Evolutionary conservation across 345 rosid genomes (phyloP).

Genomic region (Schrenkiella parvula): DNA sequence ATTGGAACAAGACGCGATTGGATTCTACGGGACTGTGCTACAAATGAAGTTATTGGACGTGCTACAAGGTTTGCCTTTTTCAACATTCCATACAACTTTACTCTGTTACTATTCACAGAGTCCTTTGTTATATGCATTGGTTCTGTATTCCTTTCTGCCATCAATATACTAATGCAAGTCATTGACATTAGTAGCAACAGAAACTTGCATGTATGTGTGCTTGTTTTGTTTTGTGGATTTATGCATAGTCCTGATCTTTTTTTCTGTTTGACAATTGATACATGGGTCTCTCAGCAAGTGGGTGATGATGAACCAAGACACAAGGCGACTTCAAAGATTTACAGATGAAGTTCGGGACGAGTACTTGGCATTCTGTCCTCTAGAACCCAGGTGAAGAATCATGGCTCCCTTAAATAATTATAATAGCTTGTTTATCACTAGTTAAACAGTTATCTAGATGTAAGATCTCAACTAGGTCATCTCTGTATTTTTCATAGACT

Average conservation of each 20-base stretch:
- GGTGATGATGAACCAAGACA: constrained; percentile 98
- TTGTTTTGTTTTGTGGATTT: background rate
- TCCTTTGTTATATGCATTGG: background rate
- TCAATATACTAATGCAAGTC: background rate
- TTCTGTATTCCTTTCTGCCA: background rate
- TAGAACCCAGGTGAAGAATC: constrained; percentile 53
- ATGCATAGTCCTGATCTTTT: background rate
- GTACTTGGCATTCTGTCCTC: constrained; percentile 68
- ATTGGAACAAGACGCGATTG: constrained; percentile 98
- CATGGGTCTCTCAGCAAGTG: constrained; percentile 62
- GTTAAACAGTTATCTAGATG: background rate
- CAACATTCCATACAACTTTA: background rate
- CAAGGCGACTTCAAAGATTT: constrained; percentile 87
- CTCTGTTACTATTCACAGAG: background rate
- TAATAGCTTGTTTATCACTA: background rate
- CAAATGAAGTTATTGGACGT: constrained; percentile 79
- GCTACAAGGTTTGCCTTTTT: constrained; percentile 64
- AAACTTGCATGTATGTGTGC: background rate
- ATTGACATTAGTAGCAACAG: background rate
- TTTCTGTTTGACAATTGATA: background rate
- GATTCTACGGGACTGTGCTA: constrained; percentile 63
- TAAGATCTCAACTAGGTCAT: background rate
- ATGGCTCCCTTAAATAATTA: too few relatives aligned
- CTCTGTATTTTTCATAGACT: constrained; percentile 38
- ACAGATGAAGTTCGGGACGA: constrained; percentile 84